Conservation (phyloP, 345 rosid genomes). For the Odontarrhena argentea region DNA sequence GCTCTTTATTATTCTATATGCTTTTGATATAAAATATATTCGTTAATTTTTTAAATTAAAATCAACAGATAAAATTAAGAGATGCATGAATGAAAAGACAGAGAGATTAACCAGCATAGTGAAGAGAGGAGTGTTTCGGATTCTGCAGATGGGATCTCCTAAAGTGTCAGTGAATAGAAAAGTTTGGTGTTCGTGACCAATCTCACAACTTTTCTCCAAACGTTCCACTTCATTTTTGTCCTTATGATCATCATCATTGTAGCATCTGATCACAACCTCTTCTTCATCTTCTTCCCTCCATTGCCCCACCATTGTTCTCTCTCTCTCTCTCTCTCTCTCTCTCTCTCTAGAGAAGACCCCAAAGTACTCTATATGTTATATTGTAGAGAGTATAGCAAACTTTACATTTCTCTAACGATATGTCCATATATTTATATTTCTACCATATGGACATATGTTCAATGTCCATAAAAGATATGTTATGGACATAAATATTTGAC, state of each 20-base stretch:
- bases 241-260: constrained; percentile 51
- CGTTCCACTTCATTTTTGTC: constrained; percentile 57
- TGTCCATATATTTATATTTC: not conserved
- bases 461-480: no score
- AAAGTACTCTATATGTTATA: constrained; percentile 2
- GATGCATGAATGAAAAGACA: not conserved
- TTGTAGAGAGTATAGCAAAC: constrained; percentile 14
- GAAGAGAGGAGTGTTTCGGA: constrained; percentile 67
- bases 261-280: constrained; percentile 53
- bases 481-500: no score
- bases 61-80: constrained; percentile 1
- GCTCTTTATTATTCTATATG: not conserved
- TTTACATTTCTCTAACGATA: constrained; percentile 13
- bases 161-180: constrained; percentile 68
- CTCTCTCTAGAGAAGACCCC: not conserved
- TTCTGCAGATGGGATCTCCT: constrained; percentile 90
- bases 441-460: no score
- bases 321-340: not conserved
- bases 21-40: not conserved
- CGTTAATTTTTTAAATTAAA: not conserved
- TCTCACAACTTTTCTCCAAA: constrained; percentile 73
- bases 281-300: constrained; percentile 35
- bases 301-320: constrained; percentile 33
- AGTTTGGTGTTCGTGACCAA: constrained; percentile 58
- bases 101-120: constrained; percentile 61